phyloP scores from a whole-genome alignment of 2,329 filamentous ascomycete genomes.

The Grosmannia clavigera region DNA sequence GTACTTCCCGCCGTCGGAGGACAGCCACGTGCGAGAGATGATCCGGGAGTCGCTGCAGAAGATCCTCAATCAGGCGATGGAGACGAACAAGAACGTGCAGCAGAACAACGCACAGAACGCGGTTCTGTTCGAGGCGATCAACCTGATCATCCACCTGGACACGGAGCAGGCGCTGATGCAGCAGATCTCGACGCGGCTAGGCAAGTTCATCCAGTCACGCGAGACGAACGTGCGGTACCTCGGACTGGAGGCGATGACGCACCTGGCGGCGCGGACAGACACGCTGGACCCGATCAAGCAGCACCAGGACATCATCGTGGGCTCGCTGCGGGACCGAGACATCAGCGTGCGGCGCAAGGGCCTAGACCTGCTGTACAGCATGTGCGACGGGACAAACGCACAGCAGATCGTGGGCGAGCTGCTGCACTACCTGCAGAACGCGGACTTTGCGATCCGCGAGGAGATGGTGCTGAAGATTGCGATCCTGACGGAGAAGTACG shows the following conservation, averaged over 20 bases:
- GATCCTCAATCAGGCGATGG: conserved; percentile 82
- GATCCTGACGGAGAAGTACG: conserved; percentile 96
- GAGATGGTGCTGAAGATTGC: conserved; percentile 99
- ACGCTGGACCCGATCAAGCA: conserved; percentile 96
- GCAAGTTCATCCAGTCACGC: conserved; percentile 90
- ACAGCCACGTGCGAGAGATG: conserved; percentile 81
- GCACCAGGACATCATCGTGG: conserved; percentile 91
- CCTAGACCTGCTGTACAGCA: conserved; percentile 93
- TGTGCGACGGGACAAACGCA: conserved; percentile 95
- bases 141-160: conserved; percentile 93
- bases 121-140: conserved; percentile 95
- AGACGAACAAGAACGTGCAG: conserved; percentile 95
- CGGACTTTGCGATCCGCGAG: conserved; percentile 94
- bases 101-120: conserved; percentile 99
- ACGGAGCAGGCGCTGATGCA: conserved; percentile 92
- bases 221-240: conserved; percentile 97
- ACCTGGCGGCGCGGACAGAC: conserved; percentile 85
- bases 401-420: conserved; percentile 88
- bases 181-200: conserved; percentile 80
- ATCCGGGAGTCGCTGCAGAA: conserved; percentile 85
- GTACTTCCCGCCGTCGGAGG: conserved; percentile 93
- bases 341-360: conserved; percentile 96
- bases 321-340: conserved; percentile 85
- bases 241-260: conserved; percentile 93
- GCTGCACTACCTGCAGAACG: conserved; percentile 85